Evolutionary conservation across 192 early-diverging fungal genomes (phyloP), one percentile per base, ranked within the genome.

Genomic region (Dimargaris verticillata): DNA sequence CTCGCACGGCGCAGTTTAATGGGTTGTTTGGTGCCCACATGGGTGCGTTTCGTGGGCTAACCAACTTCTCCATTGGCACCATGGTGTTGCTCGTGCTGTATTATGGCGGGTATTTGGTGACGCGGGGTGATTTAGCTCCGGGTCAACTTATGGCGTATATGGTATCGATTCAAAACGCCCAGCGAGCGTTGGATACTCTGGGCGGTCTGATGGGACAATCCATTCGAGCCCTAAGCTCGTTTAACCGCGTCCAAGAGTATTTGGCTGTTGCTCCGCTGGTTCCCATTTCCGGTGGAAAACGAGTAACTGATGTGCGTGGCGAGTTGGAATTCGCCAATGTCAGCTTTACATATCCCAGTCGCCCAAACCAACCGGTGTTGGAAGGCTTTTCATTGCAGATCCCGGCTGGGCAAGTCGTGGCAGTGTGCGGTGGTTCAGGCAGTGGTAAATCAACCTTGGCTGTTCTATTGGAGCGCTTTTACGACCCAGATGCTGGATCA

Each of bases 371-470:
- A 22, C 61, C 43, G 15, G 63, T 78, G 0, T 64, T 80, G 28
- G 53, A 41, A 0, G 59, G 49, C 28, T 77, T 79, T 45, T 75
- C 69, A 28, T 57, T 79, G 43, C 68, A 70, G 26, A 64, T 79
- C 12, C 70, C 74, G 0, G 69, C 71, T 2, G 76, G 76, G 24
- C 46, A 71, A 33, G 72, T 75, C 10, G 63, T 72, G 5, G 75
- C 73, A 0, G 61, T 79, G 51, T 74, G 73, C 47, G 78, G 78
- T 5, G 28, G 61, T 22, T 69, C 67, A 54, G 81, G 82, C 26
- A 70, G 73, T 17, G 86, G 86, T 51, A 88, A 90, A 62, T 87
- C 86, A 1, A 88, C 86, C 4, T 78, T 88, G 44, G 78, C 82
- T 15, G 72, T 78, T 28, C 72, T 90, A 10, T 44, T 90, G 20